These are phyloP conservation scores for Metschnikowia drakensbergensis DNA, from an alignment of 805 yeast genomes.

Conservation along the genomic window DNA sequence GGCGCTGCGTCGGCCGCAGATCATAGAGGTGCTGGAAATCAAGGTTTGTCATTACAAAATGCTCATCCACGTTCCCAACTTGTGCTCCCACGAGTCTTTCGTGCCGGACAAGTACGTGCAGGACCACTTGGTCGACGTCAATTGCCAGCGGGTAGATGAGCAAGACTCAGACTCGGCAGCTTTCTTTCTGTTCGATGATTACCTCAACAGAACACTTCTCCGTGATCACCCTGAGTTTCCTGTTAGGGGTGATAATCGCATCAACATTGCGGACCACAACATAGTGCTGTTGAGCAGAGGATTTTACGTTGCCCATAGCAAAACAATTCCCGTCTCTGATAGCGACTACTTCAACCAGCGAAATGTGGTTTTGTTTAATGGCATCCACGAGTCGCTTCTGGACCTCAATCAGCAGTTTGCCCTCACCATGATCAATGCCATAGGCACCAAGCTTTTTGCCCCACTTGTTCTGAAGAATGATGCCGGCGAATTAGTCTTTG, in stretches of 20 bases:
- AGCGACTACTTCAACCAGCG: conserved; percentile 23
- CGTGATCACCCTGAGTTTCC: conserved; percentile 24
- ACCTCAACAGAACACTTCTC: conserved; percentile 1
- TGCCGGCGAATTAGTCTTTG: not conserved
- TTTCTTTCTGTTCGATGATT: conserved; percentile 7
- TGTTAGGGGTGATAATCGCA: conserved; percentile 21
- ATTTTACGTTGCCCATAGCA: conserved; percentile 23
- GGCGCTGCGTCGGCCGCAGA: conserved; percentile 11
- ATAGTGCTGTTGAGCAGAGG: conserved; percentile 31
- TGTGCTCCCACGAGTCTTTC: conserved; percentile 44
- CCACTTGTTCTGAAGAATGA: conserved; percentile 16
- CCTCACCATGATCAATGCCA: conserved; percentile 17
- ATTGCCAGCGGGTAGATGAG: conserved; percentile 23
- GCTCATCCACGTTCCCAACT: conserved; percentile 45
- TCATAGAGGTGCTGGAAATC: conserved; percentile 47
- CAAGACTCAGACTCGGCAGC: not conserved
- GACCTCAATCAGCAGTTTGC: conserved; percentile 22
- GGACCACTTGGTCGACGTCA: conserved; percentile 26
- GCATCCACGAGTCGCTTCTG: conserved; percentile 9
- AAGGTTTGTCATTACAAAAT: conserved; percentile 57
- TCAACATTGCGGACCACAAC: conserved; percentile 26
- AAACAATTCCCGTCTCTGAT: conserved; percentile 8
- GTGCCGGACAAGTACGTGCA: conserved; percentile 20
- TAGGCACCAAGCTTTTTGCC: conserved; percentile 27
- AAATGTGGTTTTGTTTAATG: conserved; percentile 23